A percentile compares a stretch with the other conserved stretches of the same genome.
Evolutionary conservation across 2,329 filamentous ascomycete genomes (phyloP).

Genomic region (Trichothecium roseum): DNA sequence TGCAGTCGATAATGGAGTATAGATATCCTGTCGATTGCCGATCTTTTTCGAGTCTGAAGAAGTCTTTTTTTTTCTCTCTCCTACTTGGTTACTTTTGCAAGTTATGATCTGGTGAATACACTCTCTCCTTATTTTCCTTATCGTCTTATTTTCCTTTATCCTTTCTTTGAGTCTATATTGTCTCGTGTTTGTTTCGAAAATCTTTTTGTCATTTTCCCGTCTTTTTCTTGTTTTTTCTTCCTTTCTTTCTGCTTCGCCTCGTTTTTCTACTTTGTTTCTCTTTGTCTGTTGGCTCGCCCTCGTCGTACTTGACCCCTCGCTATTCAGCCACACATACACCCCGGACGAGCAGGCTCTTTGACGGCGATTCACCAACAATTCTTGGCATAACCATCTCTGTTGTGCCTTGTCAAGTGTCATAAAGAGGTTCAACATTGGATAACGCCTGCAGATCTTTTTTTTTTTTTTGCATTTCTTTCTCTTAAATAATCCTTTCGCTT

Average conservation of each 20-base stretch:
- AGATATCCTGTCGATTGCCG: conserved; percentile 5
- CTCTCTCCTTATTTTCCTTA: conserved; percentile 1
- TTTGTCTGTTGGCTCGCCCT: background rate
- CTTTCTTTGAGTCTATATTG: conserved; percentile 4
- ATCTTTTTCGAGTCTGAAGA: conserved; percentile 1
- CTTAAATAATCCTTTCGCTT: background rate
- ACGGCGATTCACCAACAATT: too few species aligned
- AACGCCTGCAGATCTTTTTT: too few species aligned
- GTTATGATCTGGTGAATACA: too few species aligned
- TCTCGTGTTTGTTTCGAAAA: conserved; percentile 4
- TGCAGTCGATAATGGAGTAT: conserved; percentile 1
- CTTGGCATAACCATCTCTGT: too few species aligned
- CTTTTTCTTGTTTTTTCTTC: conserved; percentile 5
- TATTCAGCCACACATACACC: conserved; percentile 1
- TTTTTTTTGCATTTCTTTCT: too few species aligned
- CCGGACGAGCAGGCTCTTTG: background rate
- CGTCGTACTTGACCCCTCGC: too few species aligned
- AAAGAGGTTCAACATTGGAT: background rate
- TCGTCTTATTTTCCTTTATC: conserved; percentile 5
- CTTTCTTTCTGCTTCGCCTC: conserved; percentile 8
- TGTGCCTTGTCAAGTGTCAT: too few species aligned
- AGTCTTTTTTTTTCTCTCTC: too few species aligned
- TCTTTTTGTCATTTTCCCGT: too few species aligned
- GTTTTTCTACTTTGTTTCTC: conserved; percentile 7
- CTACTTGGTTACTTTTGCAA: too few species aligned